Evolutionary conservation across 805 yeast genomes (phyloP), one percentile per base, ranked within the genome.

Genomic region (Zygosaccharomyces lentus): DNA sequence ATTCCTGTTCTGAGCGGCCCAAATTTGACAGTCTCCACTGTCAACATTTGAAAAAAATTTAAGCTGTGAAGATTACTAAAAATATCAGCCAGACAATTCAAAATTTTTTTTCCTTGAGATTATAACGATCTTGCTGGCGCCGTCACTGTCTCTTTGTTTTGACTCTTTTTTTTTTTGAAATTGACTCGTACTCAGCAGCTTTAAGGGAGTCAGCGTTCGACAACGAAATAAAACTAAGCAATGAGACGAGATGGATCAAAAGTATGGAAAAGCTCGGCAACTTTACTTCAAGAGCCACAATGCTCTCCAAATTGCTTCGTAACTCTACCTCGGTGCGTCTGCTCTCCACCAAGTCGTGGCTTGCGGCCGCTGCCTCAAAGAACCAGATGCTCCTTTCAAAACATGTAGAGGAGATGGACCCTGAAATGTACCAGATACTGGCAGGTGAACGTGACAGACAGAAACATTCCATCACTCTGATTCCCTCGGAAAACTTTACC

Each of bases 401-500:
- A 54, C 75, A 73, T 61, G 83, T 84, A 51, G 66, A 76, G 48
- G 84, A 81, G 35, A 74, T 81, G 47, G 97, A 89, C 65, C 91
- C 95, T 39, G 96, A 90, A 66, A 87, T 90, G 72, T 81, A 79
- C 53, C 74, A 77, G 44, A 89, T 91, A 66, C 74, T 90, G 66
- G 74, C 77, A 53, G 77, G 77, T 46, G 98, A 91, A 69, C 79
- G 80, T 52, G 74, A 72, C 59, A 83, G 99, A 71, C 99, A 91
- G 73, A 85, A 82, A 72, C 86, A 85, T 66, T 88, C 96, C 24
- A 82, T 91, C 64, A 89, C 91, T 34, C 75, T 91, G 68, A 91
- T 91, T 67, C 96, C 99, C 16, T 85, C 95, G 36, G 99, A 91
- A 68, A 91, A 91, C 71, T 91, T 90, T 77, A 91, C 99, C 46